These are phyloP conservation scores for Phaeoacremonium minimum DNA, from an alignment of 2,329 filamentous ascomycete genomes.

Conservation along the genomic window DNA sequence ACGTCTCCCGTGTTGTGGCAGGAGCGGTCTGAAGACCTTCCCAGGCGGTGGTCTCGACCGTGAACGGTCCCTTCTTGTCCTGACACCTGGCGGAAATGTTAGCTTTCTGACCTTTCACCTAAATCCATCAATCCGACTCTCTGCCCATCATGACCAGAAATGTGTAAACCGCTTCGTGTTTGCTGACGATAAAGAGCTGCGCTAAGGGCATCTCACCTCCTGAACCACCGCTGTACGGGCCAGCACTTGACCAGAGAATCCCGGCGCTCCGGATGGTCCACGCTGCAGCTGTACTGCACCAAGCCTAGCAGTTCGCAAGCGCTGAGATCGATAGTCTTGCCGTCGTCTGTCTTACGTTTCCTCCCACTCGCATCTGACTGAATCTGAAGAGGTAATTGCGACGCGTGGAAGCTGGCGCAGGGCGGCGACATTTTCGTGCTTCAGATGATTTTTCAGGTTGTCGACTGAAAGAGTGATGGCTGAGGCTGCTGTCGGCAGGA, in stretches of 20 bases:
- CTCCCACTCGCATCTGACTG: constrained; percentile 44
- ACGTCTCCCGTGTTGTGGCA: too few relatives aligned
- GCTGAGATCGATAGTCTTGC: constrained; percentile 41
- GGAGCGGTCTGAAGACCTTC: constrained; percentile 29
- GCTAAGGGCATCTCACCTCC: too few relatives aligned
- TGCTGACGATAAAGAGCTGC: too few relatives aligned
- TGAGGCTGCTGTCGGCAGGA: constrained; percentile 37
- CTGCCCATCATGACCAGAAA: too few relatives aligned
- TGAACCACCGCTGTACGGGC: constrained; percentile 55
- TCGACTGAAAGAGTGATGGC: constrained; percentile 18
- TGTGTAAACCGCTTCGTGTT: too few relatives aligned
- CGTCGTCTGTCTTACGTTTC: constrained; percentile 44
- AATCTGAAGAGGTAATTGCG: constrained; percentile 42
- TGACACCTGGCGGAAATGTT: constrained; percentile 42
- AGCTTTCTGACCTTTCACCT: background rate
- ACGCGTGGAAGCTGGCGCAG: constrained; percentile 48
- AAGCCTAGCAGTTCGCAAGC: constrained; percentile 54
- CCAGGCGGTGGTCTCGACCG: constrained; percentile 62
- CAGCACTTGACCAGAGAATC: constrained; percentile 49
- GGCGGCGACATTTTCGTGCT: constrained; percentile 57
- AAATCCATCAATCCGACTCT: background rate
- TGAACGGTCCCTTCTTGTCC: constrained; percentile 53
- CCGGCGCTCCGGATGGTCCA: constrained; percentile 39
- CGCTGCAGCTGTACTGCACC: constrained; percentile 57
- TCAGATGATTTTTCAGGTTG: background rate